Evolutionary conservation across 1,139 yeast genomes (phyloP).

Genomic region (Suhomyces bolitotheri): DNA sequence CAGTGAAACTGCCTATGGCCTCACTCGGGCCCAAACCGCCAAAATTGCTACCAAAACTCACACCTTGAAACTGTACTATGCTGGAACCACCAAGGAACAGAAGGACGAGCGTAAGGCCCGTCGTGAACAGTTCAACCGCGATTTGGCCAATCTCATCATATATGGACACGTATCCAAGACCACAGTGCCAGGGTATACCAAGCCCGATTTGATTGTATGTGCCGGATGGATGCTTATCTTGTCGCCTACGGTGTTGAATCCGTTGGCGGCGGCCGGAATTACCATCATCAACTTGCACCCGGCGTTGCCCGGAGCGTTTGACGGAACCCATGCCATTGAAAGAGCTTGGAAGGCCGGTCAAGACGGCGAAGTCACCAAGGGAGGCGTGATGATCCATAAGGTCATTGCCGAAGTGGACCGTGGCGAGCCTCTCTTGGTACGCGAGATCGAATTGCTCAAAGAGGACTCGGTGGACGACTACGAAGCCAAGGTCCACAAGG

Average conservation of each 20-base stretch:
- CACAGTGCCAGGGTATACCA: slow-evolving; percentile 28
- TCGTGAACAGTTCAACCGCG: slow-evolving; percentile 71
- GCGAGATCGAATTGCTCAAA: slow-evolving; percentile 66
- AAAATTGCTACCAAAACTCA: slow-evolving; percentile 71
- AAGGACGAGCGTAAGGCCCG: slow-evolving; percentile 56
- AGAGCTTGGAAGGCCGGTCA: slow-evolving; percentile 96
- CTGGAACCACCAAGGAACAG: slow-evolving; percentile 67
- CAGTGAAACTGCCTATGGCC: slow-evolving; percentile 77
- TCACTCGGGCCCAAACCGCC: slow-evolving; percentile 71
- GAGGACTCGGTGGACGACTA: slow-evolving; percentile 78
- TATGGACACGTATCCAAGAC: slow-evolving; percentile 39
- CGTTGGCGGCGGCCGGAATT: slow-evolving; percentile 59
- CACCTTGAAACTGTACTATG: slow-evolving; percentile 70
- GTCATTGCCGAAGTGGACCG: slow-evolving; percentile 93
- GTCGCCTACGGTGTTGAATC: slow-evolving; percentile 71
- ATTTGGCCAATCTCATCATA: slow-evolving; percentile 69
- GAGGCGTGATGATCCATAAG: slow-evolving; percentile 97
- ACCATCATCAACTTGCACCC: slow-evolving; percentile 93
- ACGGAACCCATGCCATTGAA: slow-evolving; percentile 95
- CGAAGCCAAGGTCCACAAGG: slow-evolving; percentile 77
- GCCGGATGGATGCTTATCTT: slow-evolving; percentile 98
- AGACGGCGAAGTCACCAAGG: slow-evolving; percentile 66
- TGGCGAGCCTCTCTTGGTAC: slow-evolving; percentile 85
- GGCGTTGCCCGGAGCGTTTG: slow-evolving; percentile 95
- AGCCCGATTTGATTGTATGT: slow-evolving; percentile 87